These are phyloP conservation scores for Sordariomycetes sp. DNA, from an alignment of 2,329 filamentous ascomycete species.

Conservation along the genomic window DNA sequence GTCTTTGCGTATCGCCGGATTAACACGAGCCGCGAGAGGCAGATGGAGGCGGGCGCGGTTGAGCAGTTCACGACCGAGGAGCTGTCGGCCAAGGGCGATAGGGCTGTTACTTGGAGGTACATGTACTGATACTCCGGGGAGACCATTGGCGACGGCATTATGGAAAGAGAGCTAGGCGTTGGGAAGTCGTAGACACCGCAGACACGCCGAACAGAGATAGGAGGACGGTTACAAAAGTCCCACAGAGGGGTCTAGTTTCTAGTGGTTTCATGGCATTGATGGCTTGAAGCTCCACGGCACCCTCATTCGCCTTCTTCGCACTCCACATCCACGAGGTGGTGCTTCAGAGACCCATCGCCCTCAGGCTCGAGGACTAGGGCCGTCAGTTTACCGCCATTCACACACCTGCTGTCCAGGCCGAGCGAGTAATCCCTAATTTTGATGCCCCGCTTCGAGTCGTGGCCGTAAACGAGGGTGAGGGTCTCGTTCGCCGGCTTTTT, in stretches of 20 bases:
- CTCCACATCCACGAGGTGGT: constrained; percentile 12
- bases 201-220: no score
- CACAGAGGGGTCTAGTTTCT: no score
- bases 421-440: constrained; percentile 52
- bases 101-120: constrained; percentile 49
- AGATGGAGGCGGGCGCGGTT: constrained; percentile 27
- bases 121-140: constrained; percentile 24
- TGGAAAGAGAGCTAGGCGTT: no score
- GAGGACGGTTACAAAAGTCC: no score
- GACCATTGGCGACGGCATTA: no score
- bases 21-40: constrained; percentile 43
- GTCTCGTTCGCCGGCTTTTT: constrained; percentile 9
- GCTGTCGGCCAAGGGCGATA: constrained; percentile 45
- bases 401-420: constrained; percentile 76
- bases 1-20: constrained; percentile 38
- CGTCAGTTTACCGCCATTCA: constrained; percentile 60
- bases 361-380: constrained; percentile 58
- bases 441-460: constrained; percentile 65
- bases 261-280: no score
- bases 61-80: constrained; percentile 27
- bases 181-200: no score
- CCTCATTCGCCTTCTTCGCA: constrained; percentile 15
- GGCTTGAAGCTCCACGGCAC: no score
- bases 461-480: constrained; percentile 69
- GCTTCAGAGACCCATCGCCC: constrained; percentile 14